Evolutionary conservation across 108 stramenopile species (phyloP).

Genomic region (Cylindrotheca closterium): DNA sequence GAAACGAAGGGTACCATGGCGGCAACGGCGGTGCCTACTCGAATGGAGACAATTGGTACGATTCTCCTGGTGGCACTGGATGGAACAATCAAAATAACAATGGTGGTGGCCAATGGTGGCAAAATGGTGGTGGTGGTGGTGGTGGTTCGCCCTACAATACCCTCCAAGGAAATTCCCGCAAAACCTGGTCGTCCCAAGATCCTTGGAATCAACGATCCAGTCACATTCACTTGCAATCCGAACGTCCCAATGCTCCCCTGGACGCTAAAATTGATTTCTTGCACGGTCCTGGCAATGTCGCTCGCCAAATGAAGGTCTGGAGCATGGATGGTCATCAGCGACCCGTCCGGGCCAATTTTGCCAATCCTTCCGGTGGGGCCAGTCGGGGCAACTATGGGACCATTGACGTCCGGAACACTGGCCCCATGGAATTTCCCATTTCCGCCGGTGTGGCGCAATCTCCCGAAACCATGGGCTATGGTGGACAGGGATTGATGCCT

Average conservation of each 20-base stretch:
- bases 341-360: conserved; percentile 42
- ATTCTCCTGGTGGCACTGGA: not conserved
- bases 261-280: conserved; percentile 63
- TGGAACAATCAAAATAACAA: not conserved
- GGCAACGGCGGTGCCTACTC: no score
- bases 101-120: not conserved
- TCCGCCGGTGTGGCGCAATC: conserved; percentile 42
- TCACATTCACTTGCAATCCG: not conserved
- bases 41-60: not conserved
- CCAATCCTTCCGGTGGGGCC: not conserved
- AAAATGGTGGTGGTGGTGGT: not conserved
- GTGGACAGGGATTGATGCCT: not conserved
- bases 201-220: conserved; percentile 1
- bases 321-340: conserved; percentile 64
- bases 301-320: conserved; percentile 59
- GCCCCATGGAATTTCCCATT: conserved; percentile 66
- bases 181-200: conserved; percentile 20
- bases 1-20: not conserved
- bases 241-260: conserved; percentile 30
- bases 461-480: not conserved
- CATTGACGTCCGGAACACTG: conserved; percentile 64
- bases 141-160: not conserved
- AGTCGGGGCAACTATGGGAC: conserved; percentile 1
- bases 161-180: conserved; percentile 17
- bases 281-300: conserved; percentile 65